These are phyloP conservation scores for Luffa aegyptiaca DNA, from an alignment of 306 rosid genomes.

Conservation along the genomic window DNA sequence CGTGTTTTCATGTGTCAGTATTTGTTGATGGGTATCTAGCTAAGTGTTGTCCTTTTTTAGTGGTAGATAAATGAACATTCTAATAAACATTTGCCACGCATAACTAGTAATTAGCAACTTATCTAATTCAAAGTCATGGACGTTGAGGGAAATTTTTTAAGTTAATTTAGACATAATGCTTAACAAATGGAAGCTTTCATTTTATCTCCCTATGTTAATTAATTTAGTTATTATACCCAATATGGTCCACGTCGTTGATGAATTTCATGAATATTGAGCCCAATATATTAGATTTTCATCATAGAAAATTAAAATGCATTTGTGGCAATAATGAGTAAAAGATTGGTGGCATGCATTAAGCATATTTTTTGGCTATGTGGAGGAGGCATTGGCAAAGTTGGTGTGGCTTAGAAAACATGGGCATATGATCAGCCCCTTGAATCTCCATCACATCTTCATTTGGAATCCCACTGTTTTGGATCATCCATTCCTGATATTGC, in stretches of 20 bases:
- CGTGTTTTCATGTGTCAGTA: no score
- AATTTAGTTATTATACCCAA: neutral
- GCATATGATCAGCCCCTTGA: slow-evolving; percentile 32
- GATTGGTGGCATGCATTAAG: neutral
- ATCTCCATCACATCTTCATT: slow-evolving; percentile 24
- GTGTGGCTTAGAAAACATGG: slow-evolving; percentile 29
- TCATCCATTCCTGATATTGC: slow-evolving; percentile 5
- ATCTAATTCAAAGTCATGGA: no score
- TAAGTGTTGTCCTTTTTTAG: no score
- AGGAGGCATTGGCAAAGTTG: slow-evolving; percentile 23
- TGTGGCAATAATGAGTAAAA: neutral
- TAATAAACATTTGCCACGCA: no score
- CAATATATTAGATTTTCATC: neutral
- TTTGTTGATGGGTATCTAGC: no score
- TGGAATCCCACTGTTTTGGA: slow-evolving; percentile 10
- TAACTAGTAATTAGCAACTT: no score
- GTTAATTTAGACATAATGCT: no score
- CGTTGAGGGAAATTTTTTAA: no score
- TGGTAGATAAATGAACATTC: no score
- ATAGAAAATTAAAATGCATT: neutral
- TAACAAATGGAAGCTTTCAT: no score
- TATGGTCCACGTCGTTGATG: no score
- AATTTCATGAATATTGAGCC: neutral
- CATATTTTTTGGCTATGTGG: slow-evolving; percentile 12
- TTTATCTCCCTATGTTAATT: no score